Conservation (phyloP, 495 filamentous ascomycete genomes). For the Tuber magnatum region DNA sequence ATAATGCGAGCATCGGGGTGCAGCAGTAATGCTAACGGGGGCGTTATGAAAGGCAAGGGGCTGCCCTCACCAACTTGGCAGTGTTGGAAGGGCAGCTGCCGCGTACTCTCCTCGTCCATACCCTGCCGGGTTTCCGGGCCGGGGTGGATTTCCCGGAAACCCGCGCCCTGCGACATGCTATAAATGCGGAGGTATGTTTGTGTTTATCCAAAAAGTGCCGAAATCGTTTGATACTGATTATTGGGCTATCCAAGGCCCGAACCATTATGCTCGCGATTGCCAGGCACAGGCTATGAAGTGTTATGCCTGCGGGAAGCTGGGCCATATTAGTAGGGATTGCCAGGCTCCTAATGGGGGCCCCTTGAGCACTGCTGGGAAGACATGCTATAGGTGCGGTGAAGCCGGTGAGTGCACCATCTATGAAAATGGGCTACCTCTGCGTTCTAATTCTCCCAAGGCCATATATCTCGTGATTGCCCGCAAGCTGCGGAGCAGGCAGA, state of each 20-base stretch:
- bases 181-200: constrained; percentile 71
- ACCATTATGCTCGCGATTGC: constrained; percentile 98
- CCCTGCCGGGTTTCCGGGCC: constrained; percentile 55
- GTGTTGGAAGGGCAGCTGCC: constrained; percentile 56
- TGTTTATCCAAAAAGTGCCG: not conserved
- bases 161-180: constrained; percentile 91
- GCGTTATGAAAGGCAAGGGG: constrained; percentile 54
- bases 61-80: constrained; percentile 58
- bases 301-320: constrained; percentile 97
- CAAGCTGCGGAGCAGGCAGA: constrained; percentile 52
- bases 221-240: not conserved
- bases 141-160: constrained; percentile 60
- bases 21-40: constrained; percentile 5
- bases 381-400: constrained; percentile 95
- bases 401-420: constrained; percentile 46
- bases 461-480: constrained; percentile 92
- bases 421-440: not conserved
- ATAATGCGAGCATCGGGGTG: constrained; percentile 14
- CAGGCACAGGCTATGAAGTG: constrained; percentile 99
- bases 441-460: constrained; percentile 46
- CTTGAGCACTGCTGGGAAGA: constrained; percentile 91
- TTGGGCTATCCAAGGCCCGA: constrained; percentile 53
- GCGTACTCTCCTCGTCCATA: constrained; percentile 55
- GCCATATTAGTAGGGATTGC: constrained; percentile 96
- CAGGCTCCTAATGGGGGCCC: constrained; percentile 95